Conservation (phyloP, 257 asterid genomes). For the Jasminum sambac region DNA sequence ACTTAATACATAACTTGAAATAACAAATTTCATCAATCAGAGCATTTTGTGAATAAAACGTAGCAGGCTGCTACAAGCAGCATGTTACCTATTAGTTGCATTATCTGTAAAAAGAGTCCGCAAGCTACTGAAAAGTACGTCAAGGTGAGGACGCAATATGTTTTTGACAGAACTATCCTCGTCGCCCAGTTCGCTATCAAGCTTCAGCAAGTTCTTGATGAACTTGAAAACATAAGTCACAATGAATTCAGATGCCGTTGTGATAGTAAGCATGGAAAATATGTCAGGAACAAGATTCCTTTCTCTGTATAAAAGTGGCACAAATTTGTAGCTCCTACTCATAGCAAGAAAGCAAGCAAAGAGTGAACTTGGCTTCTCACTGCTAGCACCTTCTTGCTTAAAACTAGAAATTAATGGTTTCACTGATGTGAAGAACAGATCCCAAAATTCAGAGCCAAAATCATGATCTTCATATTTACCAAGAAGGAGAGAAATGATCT, state of each 20-base stretch:
- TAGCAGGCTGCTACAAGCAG: neutral
- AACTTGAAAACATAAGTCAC: slow-evolving; percentile 68
- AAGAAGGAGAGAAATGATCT: slow-evolving; percentile 63
- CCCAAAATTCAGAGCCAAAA: slow-evolving; percentile 74
- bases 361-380: slow-evolving; percentile 83
- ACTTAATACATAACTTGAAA: neutral
- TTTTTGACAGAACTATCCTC: slow-evolving; percentile 47
- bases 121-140: slow-evolving; percentile 65
- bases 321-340: slow-evolving; percentile 79
- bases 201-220: slow-evolving; percentile 72
- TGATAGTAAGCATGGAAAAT: slow-evolving; percentile 64
- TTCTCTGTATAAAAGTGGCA: slow-evolving; percentile 59
- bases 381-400: slow-evolving; percentile 80
- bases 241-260: slow-evolving; percentile 71
- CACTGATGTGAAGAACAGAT: slow-evolving; percentile 63
- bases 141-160: slow-evolving; percentile 65
- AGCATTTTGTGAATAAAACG: neutral
- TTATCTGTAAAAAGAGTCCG: slow-evolving; percentile 52
- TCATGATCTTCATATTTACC: slow-evolving; percentile 61
- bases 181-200: slow-evolving; percentile 57
- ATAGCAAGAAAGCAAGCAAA: slow-evolving; percentile 89
- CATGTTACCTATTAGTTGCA: slow-evolving; percentile 57
- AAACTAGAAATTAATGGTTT: slow-evolving; percentile 64
- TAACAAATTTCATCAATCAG: neutral
- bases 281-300: slow-evolving; percentile 79